Evolutionary conservation across 2,329 filamentous ascomycete genomes (phyloP), one percentile per base, ranked within the genome.

Genomic region (Didymella exigua): DNA sequence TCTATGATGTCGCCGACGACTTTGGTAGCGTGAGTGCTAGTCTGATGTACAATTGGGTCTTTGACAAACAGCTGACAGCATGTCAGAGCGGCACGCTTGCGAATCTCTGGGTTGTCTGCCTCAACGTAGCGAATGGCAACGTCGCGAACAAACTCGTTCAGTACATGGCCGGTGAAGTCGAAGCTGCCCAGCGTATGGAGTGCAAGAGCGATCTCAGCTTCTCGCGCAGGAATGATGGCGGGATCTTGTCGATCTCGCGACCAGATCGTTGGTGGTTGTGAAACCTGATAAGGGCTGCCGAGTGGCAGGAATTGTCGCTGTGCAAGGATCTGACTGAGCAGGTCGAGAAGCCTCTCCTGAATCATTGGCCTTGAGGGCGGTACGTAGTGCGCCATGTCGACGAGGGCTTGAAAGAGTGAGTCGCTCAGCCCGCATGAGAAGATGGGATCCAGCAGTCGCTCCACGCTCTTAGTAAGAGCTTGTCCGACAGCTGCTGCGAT

Each of bases 371-470:
- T 95, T 53, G 97, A 91, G 0, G 96, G 92, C 0, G 93, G 95
- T 41, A 99, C 97, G 72, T 99, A 98, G 71, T 98, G 96, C 24
- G 95, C 95, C 90, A 99, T 97, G 70, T 99, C 96, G 19, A 98
- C 93, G 49, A 99, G 81, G 2, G 96, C 96, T 72, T 98, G 93
- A 0, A 93, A 97, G 21, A 99, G 83, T 63, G 96, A 95, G 52
- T 93, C 90, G 31, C 92, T 97, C 47, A 99, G 82, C 43, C 96
- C 95, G 72, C 95, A 99, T 14, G 91, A 93, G 75, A 99, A 99
- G 55, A 99, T 97, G 10, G 96, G 93, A 65, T 97, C 93, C 9
- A 99, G 83, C 24, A 99, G 80, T 11, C 93, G 90, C 72, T 97
- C 93, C 87, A 99, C 97, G 72, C 98, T 97, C 77, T 98, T 99